Evolutionary conservation across 495 filamentous ascomycete species (phyloP).

Genomic region (Penicillium mononematosum): DNA sequence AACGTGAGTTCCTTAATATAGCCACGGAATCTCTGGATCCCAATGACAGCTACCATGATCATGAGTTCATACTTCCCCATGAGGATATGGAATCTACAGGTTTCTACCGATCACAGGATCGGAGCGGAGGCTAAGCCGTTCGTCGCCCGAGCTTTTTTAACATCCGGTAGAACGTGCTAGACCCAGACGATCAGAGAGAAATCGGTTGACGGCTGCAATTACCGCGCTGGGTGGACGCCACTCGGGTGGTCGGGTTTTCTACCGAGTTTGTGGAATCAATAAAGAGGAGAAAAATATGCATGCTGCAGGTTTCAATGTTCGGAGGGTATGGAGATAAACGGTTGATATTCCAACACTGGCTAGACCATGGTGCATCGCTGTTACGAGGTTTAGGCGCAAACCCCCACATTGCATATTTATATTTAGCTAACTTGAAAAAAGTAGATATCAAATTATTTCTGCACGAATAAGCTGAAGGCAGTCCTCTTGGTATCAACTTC

Average conservation of each 20-base stretch:
- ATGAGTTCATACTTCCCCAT: constrained; percentile 10
- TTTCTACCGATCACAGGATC: constrained; percentile 29
- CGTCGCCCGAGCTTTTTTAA: not conserved
- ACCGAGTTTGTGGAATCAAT: constrained; percentile 3
- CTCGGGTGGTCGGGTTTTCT: constrained; percentile 18
- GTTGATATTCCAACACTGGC: not conserved
- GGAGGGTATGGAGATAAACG: not conserved
- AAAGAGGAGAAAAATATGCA: not conserved
- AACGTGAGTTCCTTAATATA: not conserved
- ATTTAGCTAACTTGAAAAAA: not conserved
- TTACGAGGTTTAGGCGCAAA: too few relatives aligned
- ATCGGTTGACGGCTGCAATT: constrained; percentile 16
- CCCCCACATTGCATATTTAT: not conserved
- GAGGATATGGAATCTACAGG: constrained; percentile 1
- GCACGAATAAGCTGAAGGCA: not conserved
- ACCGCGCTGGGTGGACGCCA: constrained; percentile 21
- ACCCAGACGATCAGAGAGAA: not conserved
- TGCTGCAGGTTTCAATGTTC: not conserved
- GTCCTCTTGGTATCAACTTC: not conserved
- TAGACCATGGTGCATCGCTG: not conserved
- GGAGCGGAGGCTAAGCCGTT: constrained; percentile 16
- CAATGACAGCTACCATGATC: not conserved
- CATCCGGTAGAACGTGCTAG: not conserved
- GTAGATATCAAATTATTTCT: not conserved
- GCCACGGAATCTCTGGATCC: not conserved